Evolutionary conservation across 345 rosid genomes (phyloP), one percentile per base, ranked within the genome.

Genomic region (Euphorbia peplus): DNA sequence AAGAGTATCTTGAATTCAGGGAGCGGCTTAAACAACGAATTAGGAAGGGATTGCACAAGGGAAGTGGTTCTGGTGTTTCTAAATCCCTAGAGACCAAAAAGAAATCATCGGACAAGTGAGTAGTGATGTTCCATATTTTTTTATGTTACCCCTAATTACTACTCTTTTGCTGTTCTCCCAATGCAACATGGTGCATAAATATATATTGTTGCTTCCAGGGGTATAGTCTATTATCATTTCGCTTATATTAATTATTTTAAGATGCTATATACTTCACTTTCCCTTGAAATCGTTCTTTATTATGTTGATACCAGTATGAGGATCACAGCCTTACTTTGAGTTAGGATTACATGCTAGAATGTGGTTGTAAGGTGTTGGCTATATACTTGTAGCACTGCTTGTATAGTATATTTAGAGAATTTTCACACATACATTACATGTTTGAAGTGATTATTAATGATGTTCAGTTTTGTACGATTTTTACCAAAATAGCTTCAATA

Each of bases 1-100:
- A 75, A 41, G 76, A 86, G 59, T 92, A 85, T 77, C 95, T 95
- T 61, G 89, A 76, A 46, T 75, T 84, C 30, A 88, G 99, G 51
- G 84, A 83, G 69, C 76, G 75, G 70, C 58, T 87, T 53, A 95
- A 95, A 73, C 97, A 90, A 55, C 70, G 76, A 14, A 78, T 84
- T 26, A 82, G 92, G 70, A 82, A 79, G 77, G 80, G 78, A 25
- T 66, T 70, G 76, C 83, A 85, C 50, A 86, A 74, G 75, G 90
- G 80, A 68, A 73, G 32, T 42, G 76, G 76, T 48, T 58, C 85
- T 24, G 70, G 74, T 69, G 78, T 22, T 21, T 60, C 70, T 18
- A 74, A 65, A 68, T 75, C 84, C 56, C 84, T 72, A 55, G 84
- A 82, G 39, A 83, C 73, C 59, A 80, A 79, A 58, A 73, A 58